These are phyloP conservation scores for Tulasnella sp. DNA, from an alignment of 768 basidiomycete species.

Conservation along the genomic window DNA sequence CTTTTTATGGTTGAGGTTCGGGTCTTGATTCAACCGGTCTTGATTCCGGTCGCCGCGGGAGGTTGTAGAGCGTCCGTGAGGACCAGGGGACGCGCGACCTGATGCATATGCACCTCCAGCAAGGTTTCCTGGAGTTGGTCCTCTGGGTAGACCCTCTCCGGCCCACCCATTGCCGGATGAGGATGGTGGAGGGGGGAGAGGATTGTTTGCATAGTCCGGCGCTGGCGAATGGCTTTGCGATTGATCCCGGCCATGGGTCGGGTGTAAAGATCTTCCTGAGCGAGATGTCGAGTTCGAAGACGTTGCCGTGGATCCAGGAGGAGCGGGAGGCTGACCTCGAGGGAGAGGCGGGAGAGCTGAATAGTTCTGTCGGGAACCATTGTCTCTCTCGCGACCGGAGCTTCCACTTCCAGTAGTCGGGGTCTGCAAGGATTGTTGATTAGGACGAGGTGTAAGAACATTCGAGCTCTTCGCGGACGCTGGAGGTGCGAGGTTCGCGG, in stretches of 20 bases:
- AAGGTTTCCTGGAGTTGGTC: constrained; percentile 50
- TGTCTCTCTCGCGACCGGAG: constrained; percentile 25
- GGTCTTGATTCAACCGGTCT: background rate
- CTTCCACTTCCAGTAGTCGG: constrained; percentile 27
- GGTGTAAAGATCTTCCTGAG: constrained; percentile 30
- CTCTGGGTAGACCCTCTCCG: constrained; percentile 46
- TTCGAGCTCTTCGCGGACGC: constrained; percentile 28
- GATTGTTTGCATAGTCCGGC: constrained; percentile 33
- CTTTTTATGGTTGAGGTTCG: constrained; percentile 6
- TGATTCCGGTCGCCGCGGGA: background rate
- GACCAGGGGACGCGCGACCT: constrained; percentile 27
- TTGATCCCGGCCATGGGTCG: constrained; percentile 34
- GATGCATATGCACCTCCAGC: constrained; percentile 12
- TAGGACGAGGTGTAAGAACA: constrained; percentile 27
- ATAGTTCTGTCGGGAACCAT: constrained; percentile 39
- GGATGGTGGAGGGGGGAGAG: constrained; percentile 33
- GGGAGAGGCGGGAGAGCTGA: constrained; percentile 67
- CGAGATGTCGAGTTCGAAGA: constrained; percentile 25
- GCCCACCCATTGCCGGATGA: constrained; percentile 12
- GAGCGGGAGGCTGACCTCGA: constrained; percentile 53
- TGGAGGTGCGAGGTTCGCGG: constrained; percentile 32
- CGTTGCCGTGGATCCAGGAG: constrained; percentile 33
- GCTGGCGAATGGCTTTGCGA: constrained; percentile 54
- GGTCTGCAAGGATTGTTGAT: constrained; percentile 21
- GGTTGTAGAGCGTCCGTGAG: constrained; percentile 3